Percentiles rank a stretch among this genome's conserved stretches.
Evolutionary conservation across 768 basidiomycete species (phyloP).

Genomic region (Phlegmacium glaucopus): DNA sequence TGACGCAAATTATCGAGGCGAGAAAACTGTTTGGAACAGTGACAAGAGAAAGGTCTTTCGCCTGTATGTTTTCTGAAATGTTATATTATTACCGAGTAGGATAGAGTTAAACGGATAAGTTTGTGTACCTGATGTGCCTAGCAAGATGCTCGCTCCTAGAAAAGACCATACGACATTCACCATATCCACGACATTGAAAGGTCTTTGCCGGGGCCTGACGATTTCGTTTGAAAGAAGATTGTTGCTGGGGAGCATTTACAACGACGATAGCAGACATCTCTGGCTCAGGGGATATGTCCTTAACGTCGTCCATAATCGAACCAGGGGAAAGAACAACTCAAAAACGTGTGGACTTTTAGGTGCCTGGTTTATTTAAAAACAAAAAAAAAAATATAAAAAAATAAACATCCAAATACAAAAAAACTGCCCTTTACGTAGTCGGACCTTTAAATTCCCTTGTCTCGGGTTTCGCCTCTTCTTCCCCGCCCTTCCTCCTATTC

Average conservation of each 20-base stretch:
- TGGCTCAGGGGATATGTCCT: conserved; percentile 18
- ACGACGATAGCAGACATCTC: conserved; percentile 27
- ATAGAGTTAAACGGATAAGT: no score
- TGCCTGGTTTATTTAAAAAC: conserved; percentile 7
- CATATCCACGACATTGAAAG: conserved; percentile 93
- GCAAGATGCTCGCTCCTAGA: conserved; percentile 94
- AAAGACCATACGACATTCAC: conserved; percentile 96
- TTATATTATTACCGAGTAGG: no score
- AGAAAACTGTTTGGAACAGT: conserved; percentile 94
- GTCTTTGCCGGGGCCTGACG: conserved; percentile 88
- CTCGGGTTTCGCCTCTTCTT: background rate
- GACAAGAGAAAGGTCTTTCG: conserved; percentile 93
- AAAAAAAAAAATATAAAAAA: no score
- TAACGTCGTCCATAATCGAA: conserved; percentile 10
- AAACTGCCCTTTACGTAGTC: no score
- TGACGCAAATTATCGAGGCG: conserved; percentile 96
- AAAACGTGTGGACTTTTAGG: no score
- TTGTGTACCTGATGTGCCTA: conserved; percentile 82
- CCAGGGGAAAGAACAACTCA: no score
- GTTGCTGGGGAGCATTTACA: conserved; percentile 14
- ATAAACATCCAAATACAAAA: no score
- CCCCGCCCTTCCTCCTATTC: background rate
- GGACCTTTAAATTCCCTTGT: no score
- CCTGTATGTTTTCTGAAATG: conserved; percentile 88
- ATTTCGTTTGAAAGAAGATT: conserved; percentile 54